Base-by-base conservation (phyloP, 345 rosid species). In the Populus pruinosa region DNA sequence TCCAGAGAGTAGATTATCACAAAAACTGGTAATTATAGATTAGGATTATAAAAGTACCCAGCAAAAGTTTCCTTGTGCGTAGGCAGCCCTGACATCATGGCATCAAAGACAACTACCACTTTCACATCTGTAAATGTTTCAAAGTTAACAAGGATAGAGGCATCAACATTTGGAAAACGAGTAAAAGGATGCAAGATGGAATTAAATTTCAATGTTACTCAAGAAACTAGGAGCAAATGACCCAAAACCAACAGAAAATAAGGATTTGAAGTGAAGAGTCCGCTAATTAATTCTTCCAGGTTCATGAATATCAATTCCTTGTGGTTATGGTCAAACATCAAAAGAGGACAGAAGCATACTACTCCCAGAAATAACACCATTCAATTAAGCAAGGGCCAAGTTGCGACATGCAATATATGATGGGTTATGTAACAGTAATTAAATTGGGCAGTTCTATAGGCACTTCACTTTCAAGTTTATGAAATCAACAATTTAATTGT, bases 61-160 rank as follows among this genome's bases (percentile, higher is more conserved):
- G 74, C 79, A 85, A 91, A 95, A 77, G 33, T 87, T 87, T 95
- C 97, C 88, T 90, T 93, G 89, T 90, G 92, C 31, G 96, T 87
- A 62, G 93, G 92, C 43, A 95, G 96, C 77, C 97, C 98, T 75
- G 99, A 95, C 96, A 90, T 83, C 89, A 89, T 84, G 47, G 99
- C 99, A 82, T 95, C 99, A 90, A 93, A 95, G 67, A 95, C 98
- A 81, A 87, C 96, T 33, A 93, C 99, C 78, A 93, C 97, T 84
- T 95, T 95, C 76, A 93, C 94, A 88, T 89, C 99, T 95, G 92
- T 77, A 79, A 76, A 81, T 44, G 67, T 75, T 78, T 75, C 62
- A 74, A 71, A 72, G 75, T 64, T 50, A 77, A 64, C 66, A 69
- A 63, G 81, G 69, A 27, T 47, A 50, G 62, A 70, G 53, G 70